Percentiles rank a stretch among this genome's conserved stretches.
Evolutionary conservation across 805 yeast species (phyloP).

Genomic region (Hyphopichia homilentoma): DNA sequence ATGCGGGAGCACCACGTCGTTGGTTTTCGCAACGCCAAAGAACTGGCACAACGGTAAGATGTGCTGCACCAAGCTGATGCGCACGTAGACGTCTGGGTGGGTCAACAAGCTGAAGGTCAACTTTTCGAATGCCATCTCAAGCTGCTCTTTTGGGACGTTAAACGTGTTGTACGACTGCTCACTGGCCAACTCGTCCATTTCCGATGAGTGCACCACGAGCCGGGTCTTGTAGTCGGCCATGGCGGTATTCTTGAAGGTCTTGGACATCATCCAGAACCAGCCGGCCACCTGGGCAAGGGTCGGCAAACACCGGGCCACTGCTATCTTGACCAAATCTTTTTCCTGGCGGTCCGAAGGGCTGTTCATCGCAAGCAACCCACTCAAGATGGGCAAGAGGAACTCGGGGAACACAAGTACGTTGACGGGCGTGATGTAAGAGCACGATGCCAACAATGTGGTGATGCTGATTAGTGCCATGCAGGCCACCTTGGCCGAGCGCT

Average conservation of each 20-base stretch:
- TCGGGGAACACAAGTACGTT: conserved; percentile 79
- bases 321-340: conserved; percentile 43
- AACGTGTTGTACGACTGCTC: conserved; percentile 12
- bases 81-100: conserved; percentile 62
- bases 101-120: conserved; percentile 65
- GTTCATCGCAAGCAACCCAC: conserved; percentile 16
- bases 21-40: conserved; percentile 83
- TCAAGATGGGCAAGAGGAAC: conserved; percentile 71
- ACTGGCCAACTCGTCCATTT: conserved; percentile 20
- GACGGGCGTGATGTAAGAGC: conserved; percentile 64
- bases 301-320: conserved; percentile 73
- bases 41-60: conserved; percentile 77
- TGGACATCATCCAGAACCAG: conserved; percentile 60
- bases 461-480: conserved; percentile 60
- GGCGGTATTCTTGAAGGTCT: conserved; percentile 35
- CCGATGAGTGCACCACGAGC: conserved; percentile 7
- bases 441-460: conserved; percentile 63
- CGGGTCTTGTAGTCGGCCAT: conserved; percentile 6
- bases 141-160: conserved; percentile 34
- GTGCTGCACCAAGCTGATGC: conserved; percentile 63
- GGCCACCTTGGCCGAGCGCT: conserved; percentile 54
- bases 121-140: conserved; percentile 58
- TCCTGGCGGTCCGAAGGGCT: conserved; percentile 18
- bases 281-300: conserved; percentile 62
- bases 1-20: conserved; percentile 85